Evolutionary conservation across 805 yeast genomes (phyloP).

Genomic region (Monosporozyma siamensis): DNA sequence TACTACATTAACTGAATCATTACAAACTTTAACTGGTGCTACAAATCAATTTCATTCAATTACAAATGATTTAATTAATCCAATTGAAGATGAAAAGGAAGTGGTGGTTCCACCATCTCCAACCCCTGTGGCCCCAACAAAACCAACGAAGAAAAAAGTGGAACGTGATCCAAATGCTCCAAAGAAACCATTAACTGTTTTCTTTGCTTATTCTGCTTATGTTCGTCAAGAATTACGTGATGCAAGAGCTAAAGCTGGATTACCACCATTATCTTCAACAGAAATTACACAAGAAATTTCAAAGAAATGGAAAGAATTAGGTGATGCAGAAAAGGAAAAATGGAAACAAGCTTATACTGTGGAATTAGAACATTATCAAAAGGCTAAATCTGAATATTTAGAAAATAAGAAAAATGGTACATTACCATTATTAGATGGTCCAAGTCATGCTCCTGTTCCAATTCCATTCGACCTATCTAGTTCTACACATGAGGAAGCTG

Average conservation of each 20-base stretch:
- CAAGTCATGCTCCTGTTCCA: conserved; percentile 35
- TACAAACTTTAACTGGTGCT: conserved; percentile 33
- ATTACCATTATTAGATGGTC: conserved; percentile 20
- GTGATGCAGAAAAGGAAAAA: conserved; percentile 58
- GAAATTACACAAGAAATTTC: conserved; percentile 76
- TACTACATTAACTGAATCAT: conserved; percentile 34
- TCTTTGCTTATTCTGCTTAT: conserved; percentile 67
- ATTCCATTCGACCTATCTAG: conserved; percentile 27
- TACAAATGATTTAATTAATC: conserved; percentile 24
- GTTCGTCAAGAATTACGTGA: conserved; percentile 62
- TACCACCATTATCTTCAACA: conserved; percentile 56
- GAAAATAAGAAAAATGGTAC: conserved; percentile 38
- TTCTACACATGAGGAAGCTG: conserved; percentile 14
- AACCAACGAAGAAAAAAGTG: conserved; percentile 35
- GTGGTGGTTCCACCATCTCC: not conserved
- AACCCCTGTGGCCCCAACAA: conserved; percentile 17
- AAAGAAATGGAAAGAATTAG: conserved; percentile 64
- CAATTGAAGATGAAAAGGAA: conserved; percentile 30
- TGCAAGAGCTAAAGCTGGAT: conserved; percentile 51
- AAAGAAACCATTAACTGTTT: conserved; percentile 84
- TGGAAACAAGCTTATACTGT: conserved; percentile 53
- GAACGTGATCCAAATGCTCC: conserved; percentile 92
- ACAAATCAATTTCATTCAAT: conserved; percentile 27
- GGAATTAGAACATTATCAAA: conserved; percentile 38
- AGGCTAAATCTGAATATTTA: conserved; percentile 37